These are phyloP conservation scores for Scedosporium aurantiacum DNA, from an alignment of 2,329 filamentous ascomycete species.

Conservation along the genomic window DNA sequence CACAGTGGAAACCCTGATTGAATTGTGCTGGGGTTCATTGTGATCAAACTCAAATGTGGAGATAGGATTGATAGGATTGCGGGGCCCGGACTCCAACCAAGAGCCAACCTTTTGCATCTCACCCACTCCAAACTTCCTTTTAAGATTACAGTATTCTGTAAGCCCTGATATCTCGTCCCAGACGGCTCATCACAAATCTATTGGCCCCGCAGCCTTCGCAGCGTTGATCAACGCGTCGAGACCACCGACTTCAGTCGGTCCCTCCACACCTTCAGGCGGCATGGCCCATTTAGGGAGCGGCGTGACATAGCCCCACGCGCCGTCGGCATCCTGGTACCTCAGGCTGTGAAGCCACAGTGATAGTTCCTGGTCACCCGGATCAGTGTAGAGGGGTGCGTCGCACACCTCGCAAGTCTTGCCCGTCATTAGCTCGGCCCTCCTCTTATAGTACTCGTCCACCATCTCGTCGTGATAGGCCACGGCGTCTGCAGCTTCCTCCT, in stretches of 20 bases:
- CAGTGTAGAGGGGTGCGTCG: slow-evolving; percentile 80
- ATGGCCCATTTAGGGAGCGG: slow-evolving; percentile 77
- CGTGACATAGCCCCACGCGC: slow-evolving; percentile 80
- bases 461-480: slow-evolving; percentile 91
- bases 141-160: background rate
- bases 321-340: slow-evolving; percentile 74
- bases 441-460: slow-evolving; percentile 80
- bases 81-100: background rate
- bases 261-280: slow-evolving; percentile 61
- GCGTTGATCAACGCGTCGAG: slow-evolving; percentile 49
- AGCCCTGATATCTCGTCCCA: background rate
- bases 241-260: slow-evolving; percentile 56
- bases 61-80: background rate
- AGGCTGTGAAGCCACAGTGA: slow-evolving; percentile 90
- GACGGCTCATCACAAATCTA: background rate
- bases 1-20: background rate
- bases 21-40: background rate
- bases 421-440: slow-evolving; percentile 87
- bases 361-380: slow-evolving; percentile 81
- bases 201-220: background rate
- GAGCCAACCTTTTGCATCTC: background rate
- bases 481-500: slow-evolving; percentile 81
- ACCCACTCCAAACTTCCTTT: background rate
- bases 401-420: slow-evolving; percentile 73
- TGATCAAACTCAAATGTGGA: background rate